Conservation (phyloP, 2,329 filamentous ascomycete species). For the Scedosporium boydii region DNA sequence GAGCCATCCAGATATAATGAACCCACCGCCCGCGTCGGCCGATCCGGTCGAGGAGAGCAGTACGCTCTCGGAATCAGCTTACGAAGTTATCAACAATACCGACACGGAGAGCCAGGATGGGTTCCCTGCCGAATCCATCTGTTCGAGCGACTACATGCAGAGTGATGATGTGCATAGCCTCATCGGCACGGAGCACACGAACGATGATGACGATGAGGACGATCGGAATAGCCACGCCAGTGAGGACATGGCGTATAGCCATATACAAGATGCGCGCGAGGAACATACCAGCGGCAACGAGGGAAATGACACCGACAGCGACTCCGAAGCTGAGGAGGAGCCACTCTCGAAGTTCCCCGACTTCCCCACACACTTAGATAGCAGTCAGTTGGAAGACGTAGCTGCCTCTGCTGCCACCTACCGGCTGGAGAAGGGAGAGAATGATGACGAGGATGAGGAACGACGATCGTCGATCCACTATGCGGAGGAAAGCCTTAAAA, state of each 20-base stretch:
- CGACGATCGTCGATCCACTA: slow-evolving; percentile 31
- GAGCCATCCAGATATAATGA: slow-evolving; percentile 48
- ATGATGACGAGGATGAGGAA: background rate
- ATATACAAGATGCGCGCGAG: slow-evolving; percentile 1
- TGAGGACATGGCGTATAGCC: background rate
- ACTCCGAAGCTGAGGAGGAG: slow-evolving; percentile 13
- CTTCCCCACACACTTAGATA: background rate
- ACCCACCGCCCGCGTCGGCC: slow-evolving; percentile 18
- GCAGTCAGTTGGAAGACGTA: slow-evolving; percentile 1
- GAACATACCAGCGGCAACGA: slow-evolving; percentile 8
- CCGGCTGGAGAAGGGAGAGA: slow-evolving; percentile 2
- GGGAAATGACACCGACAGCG: slow-evolving; percentile 12
- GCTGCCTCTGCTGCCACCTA: background rate
- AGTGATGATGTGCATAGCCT: slow-evolving; percentile 44
- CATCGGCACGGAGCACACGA: slow-evolving; percentile 36
- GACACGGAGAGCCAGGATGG: slow-evolving; percentile 45
- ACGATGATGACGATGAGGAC: slow-evolving; percentile 31
- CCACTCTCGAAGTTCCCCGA: background rate
- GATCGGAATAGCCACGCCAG: slow-evolving; percentile 9
- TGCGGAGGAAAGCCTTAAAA: slow-evolving; percentile 36
- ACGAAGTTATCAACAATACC: slow-evolving; percentile 44
- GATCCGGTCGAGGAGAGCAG: slow-evolving; percentile 38
- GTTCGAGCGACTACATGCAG: slow-evolving; percentile 37
- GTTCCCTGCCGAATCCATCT: slow-evolving; percentile 38
- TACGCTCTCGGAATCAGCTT: slow-evolving; percentile 42